Evolutionary conservation across 257 asterid genomes (phyloP), one percentile per base, ranked within the genome.

Genomic region (Echites panduratus): DNA sequence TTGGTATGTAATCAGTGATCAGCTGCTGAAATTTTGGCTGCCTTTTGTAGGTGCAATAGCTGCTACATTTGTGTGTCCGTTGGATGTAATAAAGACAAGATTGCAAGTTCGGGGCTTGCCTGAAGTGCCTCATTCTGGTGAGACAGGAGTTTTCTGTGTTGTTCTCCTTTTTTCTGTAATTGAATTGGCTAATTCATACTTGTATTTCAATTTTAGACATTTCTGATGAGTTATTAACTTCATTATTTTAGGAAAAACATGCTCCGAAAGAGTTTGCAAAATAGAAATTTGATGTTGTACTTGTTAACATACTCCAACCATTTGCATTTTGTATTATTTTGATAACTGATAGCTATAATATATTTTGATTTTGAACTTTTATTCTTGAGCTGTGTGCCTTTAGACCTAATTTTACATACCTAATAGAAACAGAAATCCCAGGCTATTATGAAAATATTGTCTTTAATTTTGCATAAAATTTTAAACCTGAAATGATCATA

Each of bases 31-130:
- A 17, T 35, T 63, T 35, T 35, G 68, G 20, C 19, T 63, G n/a
- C 7, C 16, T 35, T 12, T 64, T 72, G 43, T 75, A 95, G 99
- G 97, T 86, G 98, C 96, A 57, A 90, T 95, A 64, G 97, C 99
- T 45, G 99, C 99, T 56, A 95, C 99, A 68, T 83, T 86, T 80
- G 78, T 90, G 70, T 88, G 98, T 77, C 99, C 99, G 3, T 85
- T 92, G 90, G 99, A 95, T 89, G 99, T 95, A 29, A 87, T 92
- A 68, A 95, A 95, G 82, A 95, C 99, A 29, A 89, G 99, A 78
- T 80, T 95, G 74, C 94, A 87, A 87, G 96, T 95, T 53, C 85
- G 82, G 76, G 98, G 98, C 76, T 76, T 85, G 78, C 96, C 96
- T 44, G 82, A 84, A 73, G 75, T 82, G 66, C 84, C 82, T 22